These are phyloP conservation scores for Exsudoporus frostii DNA, from an alignment of 768 basidiomycete genomes.

Conservation along the genomic window DNA sequence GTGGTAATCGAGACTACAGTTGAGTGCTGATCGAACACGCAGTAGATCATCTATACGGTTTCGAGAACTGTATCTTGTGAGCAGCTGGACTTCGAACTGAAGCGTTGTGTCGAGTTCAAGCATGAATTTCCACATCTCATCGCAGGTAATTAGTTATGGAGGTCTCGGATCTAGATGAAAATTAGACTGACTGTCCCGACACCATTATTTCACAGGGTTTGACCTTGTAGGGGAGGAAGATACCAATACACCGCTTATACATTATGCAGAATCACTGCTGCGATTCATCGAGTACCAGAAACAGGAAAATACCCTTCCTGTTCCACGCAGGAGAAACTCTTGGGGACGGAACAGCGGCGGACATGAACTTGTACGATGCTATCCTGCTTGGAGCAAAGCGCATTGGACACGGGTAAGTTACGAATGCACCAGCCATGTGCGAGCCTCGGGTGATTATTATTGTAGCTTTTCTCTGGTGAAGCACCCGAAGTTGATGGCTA, in stretches of 20 bases:
- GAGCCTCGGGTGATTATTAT: neutral
- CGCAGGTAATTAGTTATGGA: slow-evolving; percentile 36
- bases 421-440: neutral
- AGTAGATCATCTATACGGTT: slow-evolving; percentile 44
- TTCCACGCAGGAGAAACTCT: slow-evolving; percentile 51
- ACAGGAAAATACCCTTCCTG: slow-evolving; percentile 38
- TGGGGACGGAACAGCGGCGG: slow-evolving; percentile 42
- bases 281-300: slow-evolving; percentile 37
- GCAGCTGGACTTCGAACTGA: slow-evolving; percentile 40
- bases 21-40: neutral
- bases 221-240: slow-evolving; percentile 51
- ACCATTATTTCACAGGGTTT: slow-evolving; percentile 33
- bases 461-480: slow-evolving; percentile 44
- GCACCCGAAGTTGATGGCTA: slow-evolving; percentile 43
- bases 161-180: no score
- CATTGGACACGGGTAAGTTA: slow-evolving; percentile 46
- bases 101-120: slow-evolving; percentile 43
- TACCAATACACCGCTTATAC: slow-evolving; percentile 34
- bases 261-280: slow-evolving; percentile 39
- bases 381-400: slow-evolving; percentile 48
- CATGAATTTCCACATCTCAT: slow-evolving; percentile 45
- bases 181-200: neutral
- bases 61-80: slow-evolving; percentile 35
- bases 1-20: neutral
- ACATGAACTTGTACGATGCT: slow-evolving; percentile 48